These are phyloP conservation scores for Amanita fuliginea DNA, from an alignment of 768 basidiomycete genomes.

Conservation along the genomic window DNA sequence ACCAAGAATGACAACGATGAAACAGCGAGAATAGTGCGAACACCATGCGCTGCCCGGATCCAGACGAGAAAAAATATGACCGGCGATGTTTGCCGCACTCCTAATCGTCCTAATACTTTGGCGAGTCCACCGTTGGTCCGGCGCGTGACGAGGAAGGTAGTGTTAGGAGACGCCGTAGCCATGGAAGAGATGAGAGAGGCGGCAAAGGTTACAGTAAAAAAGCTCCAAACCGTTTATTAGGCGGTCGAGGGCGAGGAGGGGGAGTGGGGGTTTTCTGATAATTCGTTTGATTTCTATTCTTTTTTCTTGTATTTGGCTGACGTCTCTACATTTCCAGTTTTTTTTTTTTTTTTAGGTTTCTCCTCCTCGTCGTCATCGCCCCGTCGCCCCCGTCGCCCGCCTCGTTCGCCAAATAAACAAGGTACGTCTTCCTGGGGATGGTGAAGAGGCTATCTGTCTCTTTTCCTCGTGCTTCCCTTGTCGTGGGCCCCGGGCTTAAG, in stretches of 20 bases:
- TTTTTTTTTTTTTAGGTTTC: not conserved
- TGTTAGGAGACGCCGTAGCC: too few relatives aligned
- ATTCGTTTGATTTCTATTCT: not conserved
- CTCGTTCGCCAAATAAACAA: not conserved
- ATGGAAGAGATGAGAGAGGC: too few relatives aligned
- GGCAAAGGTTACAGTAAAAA: too few relatives aligned
- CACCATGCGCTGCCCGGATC: not conserved
- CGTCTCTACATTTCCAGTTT: not conserved
- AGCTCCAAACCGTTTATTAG: not conserved
- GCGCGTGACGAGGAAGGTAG: too few relatives aligned
- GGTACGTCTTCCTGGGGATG: not conserved
- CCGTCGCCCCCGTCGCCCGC: too few relatives aligned
- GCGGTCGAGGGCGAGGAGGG: not conserved
- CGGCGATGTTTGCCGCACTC: too few relatives aligned
- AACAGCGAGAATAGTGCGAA: not conserved
- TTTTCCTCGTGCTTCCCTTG: conserved; percentile 1
- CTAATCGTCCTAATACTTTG: too few relatives aligned
- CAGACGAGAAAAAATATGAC: not conserved
- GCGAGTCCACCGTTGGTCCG: not conserved
- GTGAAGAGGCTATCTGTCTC: not conserved
- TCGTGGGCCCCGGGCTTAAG: not conserved
- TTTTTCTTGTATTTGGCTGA: not conserved
- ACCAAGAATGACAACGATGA: not conserved
- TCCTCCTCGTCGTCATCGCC: not conserved
- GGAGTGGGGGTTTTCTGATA: not conserved